These are phyloP conservation scores for Cryphonectria naterciae DNA, from an alignment of 2,329 filamentous ascomycete genomes.

Conservation along the genomic window DNA sequence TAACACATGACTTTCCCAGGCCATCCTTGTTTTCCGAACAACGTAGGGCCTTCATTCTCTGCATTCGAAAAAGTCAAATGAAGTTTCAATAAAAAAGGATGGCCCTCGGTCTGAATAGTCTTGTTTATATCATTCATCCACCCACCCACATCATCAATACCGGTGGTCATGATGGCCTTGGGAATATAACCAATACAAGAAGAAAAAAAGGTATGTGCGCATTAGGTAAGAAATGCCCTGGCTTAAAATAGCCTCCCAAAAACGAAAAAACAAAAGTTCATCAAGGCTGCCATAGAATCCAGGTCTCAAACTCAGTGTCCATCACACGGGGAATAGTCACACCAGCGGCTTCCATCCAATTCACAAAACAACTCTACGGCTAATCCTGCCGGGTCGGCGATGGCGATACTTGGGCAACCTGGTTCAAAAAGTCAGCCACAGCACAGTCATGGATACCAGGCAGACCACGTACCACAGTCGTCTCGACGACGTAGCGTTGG, in stretches of 20 bases:
- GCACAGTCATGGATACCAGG: not conserved
- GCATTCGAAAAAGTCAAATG: not conserved
- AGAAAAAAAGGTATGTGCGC: not conserved
- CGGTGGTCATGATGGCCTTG: not conserved
- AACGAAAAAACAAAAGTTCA: not conserved
- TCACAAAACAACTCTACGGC: not conserved
- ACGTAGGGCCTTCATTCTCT: not conserved
- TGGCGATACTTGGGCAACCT: not conserved
- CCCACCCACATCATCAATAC: not conserved
- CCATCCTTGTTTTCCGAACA: not conserved
- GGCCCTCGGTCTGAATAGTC: not conserved
- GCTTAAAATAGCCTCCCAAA: not conserved
- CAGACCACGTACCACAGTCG: constrained; percentile 11
- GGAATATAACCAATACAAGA: not conserved
- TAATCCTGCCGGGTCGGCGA: not conserved
- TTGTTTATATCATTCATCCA: not conserved
- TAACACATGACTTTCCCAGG: no score
- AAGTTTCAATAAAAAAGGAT: not conserved
- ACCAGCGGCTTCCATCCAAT: not conserved
- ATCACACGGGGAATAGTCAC: not conserved
- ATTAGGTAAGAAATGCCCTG: not conserved
- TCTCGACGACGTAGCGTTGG: constrained; percentile 8
- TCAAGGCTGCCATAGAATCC: not conserved
- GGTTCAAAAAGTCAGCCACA: constrained; percentile 9
- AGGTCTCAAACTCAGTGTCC: not conserved